A percentile compares a stretch with the other conserved stretches of the same genome.
These are phyloP conservation scores for Biancaea sappan DNA, from an alignment of 306 rosid genomes.

Conservation along the genomic window DNA sequence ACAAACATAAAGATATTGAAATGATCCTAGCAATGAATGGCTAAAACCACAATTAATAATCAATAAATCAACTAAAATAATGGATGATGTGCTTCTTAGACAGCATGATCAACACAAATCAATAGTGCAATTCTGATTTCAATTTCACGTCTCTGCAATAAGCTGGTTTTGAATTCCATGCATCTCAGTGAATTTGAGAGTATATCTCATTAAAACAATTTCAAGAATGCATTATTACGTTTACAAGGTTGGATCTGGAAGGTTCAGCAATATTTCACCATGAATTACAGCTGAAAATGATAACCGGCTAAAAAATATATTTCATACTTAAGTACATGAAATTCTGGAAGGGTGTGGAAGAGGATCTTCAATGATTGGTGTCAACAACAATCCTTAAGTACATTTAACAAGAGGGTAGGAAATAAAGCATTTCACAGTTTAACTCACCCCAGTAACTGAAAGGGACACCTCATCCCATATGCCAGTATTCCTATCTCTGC, in stretches of 20 bases:
- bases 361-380: conserved; percentile 5
- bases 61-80: conserved; percentile 21
- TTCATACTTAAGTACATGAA: neutral
- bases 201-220: conserved; percentile 18
- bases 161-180: conserved; percentile 21
- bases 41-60: conserved; percentile 32
- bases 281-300: conserved; percentile 15
- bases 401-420: neutral
- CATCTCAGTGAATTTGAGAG: conserved; percentile 19
- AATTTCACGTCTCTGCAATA: conserved; percentile 15
- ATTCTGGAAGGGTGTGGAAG: neutral
- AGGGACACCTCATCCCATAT: conserved; percentile 96
- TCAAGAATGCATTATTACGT: neutral
- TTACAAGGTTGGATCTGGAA: conserved; percentile 1
- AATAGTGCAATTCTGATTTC: conserved; percentile 13
- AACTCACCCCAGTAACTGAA: conserved; percentile 85
- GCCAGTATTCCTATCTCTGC: conserved; percentile 98
- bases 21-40: conserved; percentile 32
- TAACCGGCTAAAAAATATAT: neutral
- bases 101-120: conserved; percentile 27
- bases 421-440: conserved; percentile 17
- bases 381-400: neutral
- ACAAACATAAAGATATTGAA: conserved; percentile 37
- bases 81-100: conserved; percentile 15
- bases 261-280: conserved; percentile 26